A percentile compares a stretch with the other conserved stretches of the same genome.
Evolutionary conservation across 441 rosid genomes (phyloP).

Genomic region (Sinapis alba): DNA sequence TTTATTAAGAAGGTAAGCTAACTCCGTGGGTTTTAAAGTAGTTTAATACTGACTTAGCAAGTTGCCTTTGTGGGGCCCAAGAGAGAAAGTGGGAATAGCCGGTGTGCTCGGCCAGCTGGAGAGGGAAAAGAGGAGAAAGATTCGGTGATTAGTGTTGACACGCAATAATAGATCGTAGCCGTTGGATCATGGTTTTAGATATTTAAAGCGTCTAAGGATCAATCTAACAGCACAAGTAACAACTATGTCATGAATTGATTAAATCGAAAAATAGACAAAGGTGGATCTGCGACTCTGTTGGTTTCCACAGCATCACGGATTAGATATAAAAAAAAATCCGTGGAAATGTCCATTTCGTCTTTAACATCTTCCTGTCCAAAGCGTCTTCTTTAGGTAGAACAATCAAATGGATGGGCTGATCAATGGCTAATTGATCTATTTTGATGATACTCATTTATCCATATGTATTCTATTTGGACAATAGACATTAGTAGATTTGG

Average conservation of each 20-base stretch:
- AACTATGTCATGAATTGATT: neutral
- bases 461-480: no score
- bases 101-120: conserved; percentile 41
- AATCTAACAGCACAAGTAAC: conserved; percentile 33
- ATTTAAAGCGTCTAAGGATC: conserved; percentile 34
- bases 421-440: no score
- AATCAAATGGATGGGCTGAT: no score
- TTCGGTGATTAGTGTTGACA: conserved; percentile 30
- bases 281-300: neutral
- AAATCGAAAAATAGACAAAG: neutral
- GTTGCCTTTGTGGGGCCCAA: conserved; percentile 30
- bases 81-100: conserved; percentile 17
- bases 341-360: conserved; percentile 7
- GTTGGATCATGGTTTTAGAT: conserved; percentile 32
- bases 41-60: conserved; percentile 18
- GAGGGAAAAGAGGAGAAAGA: conserved; percentile 34
- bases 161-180: neutral
- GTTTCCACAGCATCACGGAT: neutral
- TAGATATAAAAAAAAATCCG: neutral
- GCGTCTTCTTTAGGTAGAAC: no score
- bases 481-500: no score
- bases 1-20: conserved; percentile 11
- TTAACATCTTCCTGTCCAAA: conserved; percentile 27
- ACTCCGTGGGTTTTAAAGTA: neutral
- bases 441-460: no score